phyloP scores from a whole-genome alignment of 495 filamentous ascomycete species.

The Xylaria bambusicola region DNA sequence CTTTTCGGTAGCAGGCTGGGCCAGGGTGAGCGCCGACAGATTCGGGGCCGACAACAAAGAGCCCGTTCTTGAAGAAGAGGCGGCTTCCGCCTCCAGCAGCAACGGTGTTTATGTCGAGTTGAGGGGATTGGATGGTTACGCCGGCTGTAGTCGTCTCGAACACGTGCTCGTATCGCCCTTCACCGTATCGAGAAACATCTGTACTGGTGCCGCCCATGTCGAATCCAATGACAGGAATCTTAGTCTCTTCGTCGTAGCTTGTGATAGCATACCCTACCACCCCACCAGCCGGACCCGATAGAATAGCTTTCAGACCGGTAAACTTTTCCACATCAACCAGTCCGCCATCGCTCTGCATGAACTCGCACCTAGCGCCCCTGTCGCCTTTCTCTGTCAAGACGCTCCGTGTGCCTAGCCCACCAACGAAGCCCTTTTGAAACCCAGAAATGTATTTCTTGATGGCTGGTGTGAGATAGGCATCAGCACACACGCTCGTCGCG shows the following conservation, averaged over 20 bases:
- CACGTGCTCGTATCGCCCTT: slow-evolving; percentile 90
- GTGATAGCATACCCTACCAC: slow-evolving; percentile 95
- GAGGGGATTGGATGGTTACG: slow-evolving; percentile 91
- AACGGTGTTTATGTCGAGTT: slow-evolving; percentile 97
- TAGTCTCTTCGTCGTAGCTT: slow-evolving; percentile 82
- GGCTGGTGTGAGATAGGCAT: slow-evolving; percentile 93
- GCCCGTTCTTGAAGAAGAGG: slow-evolving; percentile 85
- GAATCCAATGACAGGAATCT: slow-evolving; percentile 91
- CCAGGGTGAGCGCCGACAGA: slow-evolving; percentile 92
- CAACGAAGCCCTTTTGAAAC: slow-evolving; percentile 75
- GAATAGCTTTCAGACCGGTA: slow-evolving; percentile 72
- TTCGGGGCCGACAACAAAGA: slow-evolving; percentile 96
- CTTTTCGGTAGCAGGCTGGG: slow-evolving; percentile 93
- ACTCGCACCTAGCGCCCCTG: slow-evolving; percentile 70
- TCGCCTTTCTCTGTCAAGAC: slow-evolving; percentile 59
- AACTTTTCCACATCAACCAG: slow-evolving; percentile 75
- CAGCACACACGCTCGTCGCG: slow-evolving; percentile 89
- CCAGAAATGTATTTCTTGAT: slow-evolving; percentile 95
- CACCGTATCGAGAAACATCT: slow-evolving; percentile 88
- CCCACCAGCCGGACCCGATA: slow-evolving; percentile 79
- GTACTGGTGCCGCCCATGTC: slow-evolving; percentile 96
- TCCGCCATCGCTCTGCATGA: slow-evolving; percentile 86
- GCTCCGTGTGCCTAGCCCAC: slow-evolving; percentile 67
- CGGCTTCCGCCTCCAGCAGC: slow-evolving; percentile 91
- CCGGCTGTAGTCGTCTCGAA: slow-evolving; percentile 97